Conservation (phyloP, 495 filamentous ascomycete genomes). For the Gamarada debralockiae region DNA sequence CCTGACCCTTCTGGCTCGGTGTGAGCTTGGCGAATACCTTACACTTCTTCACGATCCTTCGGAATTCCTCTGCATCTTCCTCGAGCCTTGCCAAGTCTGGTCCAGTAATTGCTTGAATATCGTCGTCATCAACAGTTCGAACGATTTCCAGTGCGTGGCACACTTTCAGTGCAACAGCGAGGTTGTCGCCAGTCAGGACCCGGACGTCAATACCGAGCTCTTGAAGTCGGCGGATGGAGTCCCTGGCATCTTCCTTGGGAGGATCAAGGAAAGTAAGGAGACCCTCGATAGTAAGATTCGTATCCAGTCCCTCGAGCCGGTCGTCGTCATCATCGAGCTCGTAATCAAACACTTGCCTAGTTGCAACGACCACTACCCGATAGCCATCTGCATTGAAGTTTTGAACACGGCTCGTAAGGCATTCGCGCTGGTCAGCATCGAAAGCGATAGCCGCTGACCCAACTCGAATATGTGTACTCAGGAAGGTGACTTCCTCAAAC, state of each 20-base stretch:
- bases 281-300: not conserved
- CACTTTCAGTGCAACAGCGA: slow-evolving; percentile 9
- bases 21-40: slow-evolving; percentile 14
- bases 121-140: not conserved
- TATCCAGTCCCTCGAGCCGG: not conserved
- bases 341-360: not conserved
- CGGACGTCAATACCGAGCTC: slow-evolving; percentile 10
- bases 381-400: slow-evolving; percentile 4
- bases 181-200: slow-evolving; percentile 11
- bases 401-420: not conserved
- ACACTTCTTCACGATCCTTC: slow-evolving; percentile 3
- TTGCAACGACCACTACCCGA: slow-evolving; percentile 4
- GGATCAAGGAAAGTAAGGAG: slow-evolving; percentile 12
- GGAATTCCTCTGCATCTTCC: slow-evolving; percentile 9
- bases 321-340: not conserved
- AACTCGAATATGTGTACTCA: not conserved
- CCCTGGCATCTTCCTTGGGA: slow-evolving; percentile 4
- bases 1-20: slow-evolving; percentile 9
- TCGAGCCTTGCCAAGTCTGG: slow-evolving; percentile 1
- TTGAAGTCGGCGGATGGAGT: slow-evolving; percentile 1
- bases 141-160: slow-evolving; percentile 1
- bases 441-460: not conserved
- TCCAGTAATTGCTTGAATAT: slow-evolving; percentile 3
- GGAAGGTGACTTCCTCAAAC: slow-evolving; percentile 2
- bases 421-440: not conserved